Evolutionary conservation across 257 asterid species (phyloP).

Genomic region (Ligustrum vulgare): DNA sequence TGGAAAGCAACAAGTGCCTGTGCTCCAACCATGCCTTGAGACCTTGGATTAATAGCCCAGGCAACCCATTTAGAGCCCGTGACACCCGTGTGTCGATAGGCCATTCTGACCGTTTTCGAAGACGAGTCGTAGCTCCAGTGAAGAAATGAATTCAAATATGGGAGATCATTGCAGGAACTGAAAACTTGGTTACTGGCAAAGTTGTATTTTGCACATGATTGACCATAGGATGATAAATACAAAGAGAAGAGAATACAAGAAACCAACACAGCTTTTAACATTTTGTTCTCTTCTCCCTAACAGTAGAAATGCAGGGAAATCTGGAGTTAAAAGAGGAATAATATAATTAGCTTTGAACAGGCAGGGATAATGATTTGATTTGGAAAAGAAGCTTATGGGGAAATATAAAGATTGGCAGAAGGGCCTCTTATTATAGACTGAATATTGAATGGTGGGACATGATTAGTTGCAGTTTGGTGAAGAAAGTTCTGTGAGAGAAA

Average conservation of each 20-base stretch:
- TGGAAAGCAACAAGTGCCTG: constrained; percentile 80
- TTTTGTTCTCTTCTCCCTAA: constrained; percentile 6
- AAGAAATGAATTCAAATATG: constrained; percentile 68
- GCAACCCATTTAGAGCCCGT: constrained; percentile 72
- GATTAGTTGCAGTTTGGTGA: constrained; percentile 69
- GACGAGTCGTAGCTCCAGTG: constrained; percentile 69
- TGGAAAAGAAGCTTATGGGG: constrained; percentile 13
- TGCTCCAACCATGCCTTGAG: constrained; percentile 73
- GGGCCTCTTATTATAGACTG: constrained; percentile 23
- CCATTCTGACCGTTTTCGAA: constrained; percentile 50
- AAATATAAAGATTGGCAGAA: constrained; percentile 10
- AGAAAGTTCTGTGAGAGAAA: constrained; percentile 25
- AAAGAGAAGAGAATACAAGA: constrained; percentile 34
- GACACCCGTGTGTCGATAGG: constrained; percentile 50
- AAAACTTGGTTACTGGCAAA: constrained; percentile 61
- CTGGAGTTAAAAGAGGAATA: neutral
- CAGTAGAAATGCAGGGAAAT: neutral
- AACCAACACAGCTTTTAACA: constrained; percentile 24
- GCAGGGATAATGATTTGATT: constrained; percentile 7
- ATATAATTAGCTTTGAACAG: constrained; percentile 1
- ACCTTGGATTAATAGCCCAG: constrained; percentile 77
- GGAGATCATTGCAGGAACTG: constrained; percentile 67
- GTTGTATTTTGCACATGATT: constrained; percentile 58
- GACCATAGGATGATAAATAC: constrained; percentile 40
- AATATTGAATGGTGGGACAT: constrained; percentile 43